These are phyloP conservation scores for Anthracocystis walkeri DNA, from an alignment of 1,284 basidiomycete species.

Conservation along the genomic window DNA sequence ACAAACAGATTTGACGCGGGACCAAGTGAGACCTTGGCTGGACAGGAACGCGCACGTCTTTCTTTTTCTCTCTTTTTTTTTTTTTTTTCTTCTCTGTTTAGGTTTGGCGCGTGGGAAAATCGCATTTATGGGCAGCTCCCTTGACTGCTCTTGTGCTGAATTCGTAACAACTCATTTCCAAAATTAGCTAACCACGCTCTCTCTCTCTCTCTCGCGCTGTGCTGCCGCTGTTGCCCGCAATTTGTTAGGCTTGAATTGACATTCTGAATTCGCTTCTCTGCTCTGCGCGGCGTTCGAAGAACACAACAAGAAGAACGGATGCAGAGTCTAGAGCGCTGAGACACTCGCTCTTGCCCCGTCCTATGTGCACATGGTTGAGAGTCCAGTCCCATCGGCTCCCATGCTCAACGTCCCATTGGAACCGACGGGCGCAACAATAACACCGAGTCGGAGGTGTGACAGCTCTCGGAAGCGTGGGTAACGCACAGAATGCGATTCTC, in stretches of 20 bases:
- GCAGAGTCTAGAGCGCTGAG: neutral
- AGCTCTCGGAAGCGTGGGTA: too few relatives aligned
- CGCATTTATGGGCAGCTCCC: neutral
- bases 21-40: neutral
- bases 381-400: conserved; percentile 1
- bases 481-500: too few relatives aligned
- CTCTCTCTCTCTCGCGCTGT: neutral
- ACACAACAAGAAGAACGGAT: neutral
- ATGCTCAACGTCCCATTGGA: neutral
- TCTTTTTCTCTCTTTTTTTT: neutral
- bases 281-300: neutral
- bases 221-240: neutral
- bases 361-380: neutral
- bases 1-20: conserved; percentile 2
- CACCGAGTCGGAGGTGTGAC: too few relatives aligned
- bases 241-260: neutral
- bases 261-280: neutral
- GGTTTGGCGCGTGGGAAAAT: conserved; percentile 6
- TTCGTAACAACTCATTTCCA: neutral
- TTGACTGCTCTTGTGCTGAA: neutral
- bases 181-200: neutral
- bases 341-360: neutral
- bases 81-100: too few relatives aligned
- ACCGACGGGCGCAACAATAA: neutral
- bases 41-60: neutral